These are phyloP conservation scores for Purpureocillium lavendulum DNA, from an alignment of 2,329 filamentous ascomycete species.

Conservation along the genomic window DNA sequence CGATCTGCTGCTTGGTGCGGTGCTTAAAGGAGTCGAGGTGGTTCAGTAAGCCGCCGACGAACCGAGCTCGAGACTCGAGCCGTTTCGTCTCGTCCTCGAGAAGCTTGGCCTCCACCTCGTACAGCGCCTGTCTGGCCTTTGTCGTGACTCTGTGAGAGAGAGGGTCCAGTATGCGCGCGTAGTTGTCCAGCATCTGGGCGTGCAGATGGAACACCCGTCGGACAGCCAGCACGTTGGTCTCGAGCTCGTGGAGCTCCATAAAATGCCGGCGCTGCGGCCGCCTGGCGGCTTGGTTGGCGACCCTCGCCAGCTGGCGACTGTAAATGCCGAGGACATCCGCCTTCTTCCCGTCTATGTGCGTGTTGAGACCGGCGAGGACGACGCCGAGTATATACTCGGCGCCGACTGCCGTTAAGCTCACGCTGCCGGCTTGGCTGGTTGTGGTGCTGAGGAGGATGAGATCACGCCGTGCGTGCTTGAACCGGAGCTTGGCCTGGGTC, in stretches of 20 bases:
- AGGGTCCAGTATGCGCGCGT: neutral
- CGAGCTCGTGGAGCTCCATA: constrained; percentile 9
- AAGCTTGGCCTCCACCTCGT: neutral
- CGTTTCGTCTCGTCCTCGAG: neutral
- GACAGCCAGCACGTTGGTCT: constrained; percentile 12
- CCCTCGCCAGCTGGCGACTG: no score
- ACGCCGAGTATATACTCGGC: no score
- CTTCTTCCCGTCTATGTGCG: no score
- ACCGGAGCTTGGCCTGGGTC: no score
- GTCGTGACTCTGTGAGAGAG: constrained; percentile 1
- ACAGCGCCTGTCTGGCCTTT: neutral
- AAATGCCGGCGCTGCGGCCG: constrained; percentile 7
- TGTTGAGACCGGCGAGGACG: no score
- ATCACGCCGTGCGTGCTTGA: no score
- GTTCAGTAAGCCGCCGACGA: neutral
- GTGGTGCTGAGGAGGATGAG: no score
- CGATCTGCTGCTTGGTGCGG: constrained; percentile 15
- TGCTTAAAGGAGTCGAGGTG: constrained; percentile 7
- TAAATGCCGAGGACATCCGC: no score
- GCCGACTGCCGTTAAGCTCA: no score
- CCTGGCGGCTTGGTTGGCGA: neutral
- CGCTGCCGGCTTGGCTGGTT: no score
- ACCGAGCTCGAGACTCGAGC: neutral
- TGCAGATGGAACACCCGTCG: constrained; percentile 2
- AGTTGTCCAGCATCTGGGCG: neutral